Base-by-base conservation (phyloP, 2,329 filamentous ascomycete genomes). In the Colletotrichum liaoningense region DNA sequence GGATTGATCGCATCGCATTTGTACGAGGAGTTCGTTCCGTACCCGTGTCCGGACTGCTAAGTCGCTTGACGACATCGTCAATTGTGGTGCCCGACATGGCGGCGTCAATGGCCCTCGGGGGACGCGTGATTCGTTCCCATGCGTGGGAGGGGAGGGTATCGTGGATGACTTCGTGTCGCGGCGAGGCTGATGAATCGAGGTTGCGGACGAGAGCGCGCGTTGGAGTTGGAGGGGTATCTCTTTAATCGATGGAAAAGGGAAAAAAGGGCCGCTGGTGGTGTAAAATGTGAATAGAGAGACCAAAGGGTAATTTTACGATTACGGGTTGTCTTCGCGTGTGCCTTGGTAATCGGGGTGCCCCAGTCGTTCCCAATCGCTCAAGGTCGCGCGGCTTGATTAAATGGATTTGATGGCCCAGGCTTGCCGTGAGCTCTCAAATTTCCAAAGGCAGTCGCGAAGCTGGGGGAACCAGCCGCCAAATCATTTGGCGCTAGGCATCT, bases 61-160 rank as follows among this genome's bases (percentile, higher is more conserved):
- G 85, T 82, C 88, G 88, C 84, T 88, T 89, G 76, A 91, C 87
- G 80, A 91, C 88, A 83, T 92, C 88, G 76, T 93, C 91, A 79
- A 92, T 89, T 77, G 86, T 87, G 78, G 85, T 87, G 75, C 85
- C 86, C 84, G 90, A 88, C 90, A 92, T 92, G 82, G 80, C 84
- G 85, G 84, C 88, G 85, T 84, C 84, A 87, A 85, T 76, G 79
- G 83, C 83, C 79, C 81, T 79, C 76, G 78, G 77, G 75, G 78
- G 80, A 81, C 78, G 79, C 81, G 76, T 78, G 69, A 73, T 74
- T 77, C 74, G 74, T 75, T 82, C 78, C 82, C 83, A 84, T 84
- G 65, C 80, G 81, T 77, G 73, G 77, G 68, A 75, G 76, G 68
- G 63, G 72, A 62, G 73, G 59, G 65, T 75, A 38, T 73, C 46